Evolutionary conservation across 176 grass and related monocot genomes (phyloP).

Genomic region (Phoenix dactylifera): DNA sequence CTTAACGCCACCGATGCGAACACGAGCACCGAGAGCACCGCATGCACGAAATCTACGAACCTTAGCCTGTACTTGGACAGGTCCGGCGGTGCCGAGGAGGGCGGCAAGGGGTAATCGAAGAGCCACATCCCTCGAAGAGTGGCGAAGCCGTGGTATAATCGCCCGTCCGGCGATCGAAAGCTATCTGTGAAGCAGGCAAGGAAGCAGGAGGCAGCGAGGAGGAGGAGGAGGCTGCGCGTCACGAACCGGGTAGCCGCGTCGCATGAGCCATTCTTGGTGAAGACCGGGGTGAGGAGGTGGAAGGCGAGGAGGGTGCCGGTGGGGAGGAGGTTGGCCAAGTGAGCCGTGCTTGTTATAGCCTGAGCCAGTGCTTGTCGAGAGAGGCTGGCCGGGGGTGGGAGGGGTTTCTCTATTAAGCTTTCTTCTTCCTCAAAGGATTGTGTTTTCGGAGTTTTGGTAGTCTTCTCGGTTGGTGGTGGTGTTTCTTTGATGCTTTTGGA

Average conservation of each 20-base stretch:
- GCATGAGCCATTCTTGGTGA: slow-evolving; percentile 79
- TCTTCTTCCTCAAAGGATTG: too few relatives aligned
- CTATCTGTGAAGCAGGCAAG: slow-evolving; percentile 78
- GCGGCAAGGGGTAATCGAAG: slow-evolving; percentile 30
- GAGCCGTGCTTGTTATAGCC: slow-evolving; percentile 48
- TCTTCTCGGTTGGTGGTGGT: not conserved
- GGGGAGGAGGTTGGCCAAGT: slow-evolving; percentile 66
- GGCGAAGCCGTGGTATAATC: slow-evolving; percentile 65
- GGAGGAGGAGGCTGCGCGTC: slow-evolving; percentile 30
- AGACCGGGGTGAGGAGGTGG: slow-evolving; percentile 59
- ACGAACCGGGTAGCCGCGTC: slow-evolving; percentile 37
- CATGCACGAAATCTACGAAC: slow-evolving; percentile 51
- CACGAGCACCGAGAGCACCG: slow-evolving; percentile 54
- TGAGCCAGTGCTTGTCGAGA: slow-evolving; percentile 26
- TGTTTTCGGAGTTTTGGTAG: too few relatives aligned
- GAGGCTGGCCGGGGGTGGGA: not conserved
- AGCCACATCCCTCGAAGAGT: slow-evolving; percentile 60
- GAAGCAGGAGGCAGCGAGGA: slow-evolving; percentile 45
- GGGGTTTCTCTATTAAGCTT: too few relatives aligned
- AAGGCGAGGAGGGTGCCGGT: slow-evolving; percentile 83
- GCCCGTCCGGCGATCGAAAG: slow-evolving; percentile 19
- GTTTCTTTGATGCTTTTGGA: not conserved
- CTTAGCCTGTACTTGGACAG: slow-evolving; percentile 22
- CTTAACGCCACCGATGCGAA: slow-evolving; percentile 51
- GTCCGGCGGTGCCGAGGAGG: not conserved